phyloP scores from a whole-genome alignment of 2,329 filamentous ascomycete species.

The Akanthomyces dipterigenus region DNA sequence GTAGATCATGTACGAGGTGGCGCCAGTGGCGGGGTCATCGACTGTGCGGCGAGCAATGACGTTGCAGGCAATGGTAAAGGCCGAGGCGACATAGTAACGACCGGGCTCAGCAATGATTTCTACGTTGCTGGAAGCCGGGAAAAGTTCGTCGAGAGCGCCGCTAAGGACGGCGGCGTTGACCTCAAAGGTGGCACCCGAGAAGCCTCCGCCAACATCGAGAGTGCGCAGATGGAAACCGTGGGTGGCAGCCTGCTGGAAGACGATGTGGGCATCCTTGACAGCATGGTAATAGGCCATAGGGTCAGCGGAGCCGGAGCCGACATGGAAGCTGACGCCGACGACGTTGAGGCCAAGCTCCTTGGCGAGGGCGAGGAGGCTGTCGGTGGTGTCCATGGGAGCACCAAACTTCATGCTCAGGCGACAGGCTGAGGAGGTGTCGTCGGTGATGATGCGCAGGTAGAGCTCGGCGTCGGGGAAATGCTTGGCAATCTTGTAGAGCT shows the following conservation, averaged over 20 bases:
- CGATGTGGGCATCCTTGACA: constrained; percentile 76
- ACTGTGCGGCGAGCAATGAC: constrained; percentile 92
- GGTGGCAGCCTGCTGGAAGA: constrained; percentile 77
- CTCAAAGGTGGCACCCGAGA: constrained; percentile 86
- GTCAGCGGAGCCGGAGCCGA: constrained; percentile 92
- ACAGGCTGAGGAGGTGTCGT: constrained; percentile 91
- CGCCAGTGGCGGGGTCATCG: constrained; percentile 57
- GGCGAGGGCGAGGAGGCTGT: constrained; percentile 70
- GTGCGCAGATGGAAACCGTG: constrained; percentile 78
- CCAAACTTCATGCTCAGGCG: constrained; percentile 97
- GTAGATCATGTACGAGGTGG: constrained; percentile 89
- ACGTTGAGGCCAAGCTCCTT: constrained; percentile 81
- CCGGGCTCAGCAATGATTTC: constrained; percentile 93
- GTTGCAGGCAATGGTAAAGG: constrained; percentile 92
- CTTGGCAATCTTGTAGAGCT: constrained; percentile 95
- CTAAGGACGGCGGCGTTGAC: constrained; percentile 77
- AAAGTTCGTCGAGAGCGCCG: constrained; percentile 76
- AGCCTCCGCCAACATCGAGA: constrained; percentile 90
- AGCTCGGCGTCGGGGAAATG: constrained; percentile 85
- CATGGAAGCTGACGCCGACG: constrained; percentile 94
- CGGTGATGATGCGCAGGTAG: constrained; percentile 89
- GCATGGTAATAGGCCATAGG: constrained; percentile 87
- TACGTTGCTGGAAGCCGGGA: constrained; percentile 64
- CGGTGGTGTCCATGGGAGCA: constrained; percentile 75
- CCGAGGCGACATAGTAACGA: constrained; percentile 88